Conservation (phyloP, 2,329 filamentous ascomycete species). For the Seiridium unicorne region DNA sequence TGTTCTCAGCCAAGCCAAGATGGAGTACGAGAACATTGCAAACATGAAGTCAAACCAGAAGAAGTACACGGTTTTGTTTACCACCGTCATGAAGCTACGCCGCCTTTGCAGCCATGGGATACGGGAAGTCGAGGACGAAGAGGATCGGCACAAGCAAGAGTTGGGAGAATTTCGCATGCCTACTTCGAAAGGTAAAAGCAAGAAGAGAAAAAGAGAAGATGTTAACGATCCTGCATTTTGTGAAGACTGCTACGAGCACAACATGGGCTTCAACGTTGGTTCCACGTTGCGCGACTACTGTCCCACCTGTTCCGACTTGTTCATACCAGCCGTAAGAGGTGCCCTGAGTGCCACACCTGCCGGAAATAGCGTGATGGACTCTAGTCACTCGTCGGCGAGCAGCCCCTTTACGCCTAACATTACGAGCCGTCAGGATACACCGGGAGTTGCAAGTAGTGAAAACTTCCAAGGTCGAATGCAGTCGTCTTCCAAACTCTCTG, state of each 20-base stretch:
- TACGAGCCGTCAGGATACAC: background rate
- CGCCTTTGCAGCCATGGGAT: background rate
- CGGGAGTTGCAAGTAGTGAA: background rate
- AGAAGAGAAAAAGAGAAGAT: background rate
- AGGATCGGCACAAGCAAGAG: background rate
- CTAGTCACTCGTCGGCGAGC: background rate
- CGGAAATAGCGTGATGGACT: background rate
- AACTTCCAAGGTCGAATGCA: background rate
- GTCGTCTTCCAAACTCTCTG: background rate
- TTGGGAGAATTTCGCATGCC: background rate
- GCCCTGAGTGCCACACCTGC: background rate
- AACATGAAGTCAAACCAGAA: background rate
- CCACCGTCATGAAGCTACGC: background rate
- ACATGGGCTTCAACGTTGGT: background rate
- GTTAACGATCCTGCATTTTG: background rate
- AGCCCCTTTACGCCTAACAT: background rate
- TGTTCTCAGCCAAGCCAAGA: constrained; percentile 1
- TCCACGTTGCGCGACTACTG: background rate
- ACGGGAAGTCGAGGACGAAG: background rate
- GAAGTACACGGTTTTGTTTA: background rate
- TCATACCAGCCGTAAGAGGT: background rate
- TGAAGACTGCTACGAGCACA: background rate
- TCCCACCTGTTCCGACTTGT: background rate
- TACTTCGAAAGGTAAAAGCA: background rate
- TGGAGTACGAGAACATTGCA: background rate